Evolutionary conservation across 139 green algal species (phyloP).

Genomic region (Coelastrella sp.): DNA sequence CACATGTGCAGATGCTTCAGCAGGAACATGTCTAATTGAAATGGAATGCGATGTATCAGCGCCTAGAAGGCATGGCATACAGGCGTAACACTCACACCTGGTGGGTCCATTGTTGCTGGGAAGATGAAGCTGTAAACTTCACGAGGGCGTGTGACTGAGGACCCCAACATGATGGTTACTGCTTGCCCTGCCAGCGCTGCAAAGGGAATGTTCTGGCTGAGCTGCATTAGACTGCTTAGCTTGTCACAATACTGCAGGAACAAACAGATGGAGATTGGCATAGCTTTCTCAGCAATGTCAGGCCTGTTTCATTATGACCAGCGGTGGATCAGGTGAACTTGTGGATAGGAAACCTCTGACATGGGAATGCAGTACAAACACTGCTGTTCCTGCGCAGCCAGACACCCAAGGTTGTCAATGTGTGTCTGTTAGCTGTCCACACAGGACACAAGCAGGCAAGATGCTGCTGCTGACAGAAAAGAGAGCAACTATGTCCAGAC

Average conservation of each 20-base stretch:
- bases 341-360: too few relatives aligned
- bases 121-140: conserved; percentile 36
- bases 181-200: background rate
- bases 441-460: background rate
- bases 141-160: conserved; percentile 13
- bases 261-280: background rate
- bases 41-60: background rate
- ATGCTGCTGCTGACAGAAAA: too few relatives aligned
- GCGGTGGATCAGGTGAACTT: too few relatives aligned
- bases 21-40: too few relatives aligned
- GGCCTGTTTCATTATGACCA: background rate
- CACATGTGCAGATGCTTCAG: too few relatives aligned
- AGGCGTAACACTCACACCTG: background rate
- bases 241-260: conserved; percentile 30
- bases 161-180: conserved; percentile 18
- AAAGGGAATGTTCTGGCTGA: background rate
- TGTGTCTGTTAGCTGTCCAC: too few relatives aligned
- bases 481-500: background rate
- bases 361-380: too few relatives aligned
- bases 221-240: background rate
- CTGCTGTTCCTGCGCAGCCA: too few relatives aligned
- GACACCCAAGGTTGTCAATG: too few relatives aligned
- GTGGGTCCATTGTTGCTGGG: background rate
- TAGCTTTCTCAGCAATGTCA: background rate
- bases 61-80: background rate